phyloP scores from a whole-genome alignment of 2,329 filamentous ascomycete genomes.

The Trichoderma atroviride region DNA sequence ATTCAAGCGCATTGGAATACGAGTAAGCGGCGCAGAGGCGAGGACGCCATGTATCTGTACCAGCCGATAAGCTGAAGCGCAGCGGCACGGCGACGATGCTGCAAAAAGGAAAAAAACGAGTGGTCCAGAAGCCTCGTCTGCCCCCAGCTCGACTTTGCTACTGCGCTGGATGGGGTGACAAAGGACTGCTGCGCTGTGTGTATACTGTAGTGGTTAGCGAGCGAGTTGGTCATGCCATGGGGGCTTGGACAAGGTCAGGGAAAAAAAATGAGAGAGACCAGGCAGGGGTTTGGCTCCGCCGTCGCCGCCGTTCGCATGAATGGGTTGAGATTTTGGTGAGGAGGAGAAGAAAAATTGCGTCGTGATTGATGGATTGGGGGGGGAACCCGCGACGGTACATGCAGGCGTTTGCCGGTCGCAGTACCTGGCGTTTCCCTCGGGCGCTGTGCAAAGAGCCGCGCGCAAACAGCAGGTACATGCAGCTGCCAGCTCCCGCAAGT shows the following conservation, averaged over 20 bases:
- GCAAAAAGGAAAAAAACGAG: background rate
- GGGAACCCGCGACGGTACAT: background rate
- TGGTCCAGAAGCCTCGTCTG: background rate
- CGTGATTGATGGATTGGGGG: conserved; percentile 14
- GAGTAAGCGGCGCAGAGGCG: background rate
- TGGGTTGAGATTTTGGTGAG: conserved; percentile 8
- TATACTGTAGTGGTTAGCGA: background rate
- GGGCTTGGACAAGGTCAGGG: conserved; percentile 11
- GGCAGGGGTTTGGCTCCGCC: conserved; percentile 24
- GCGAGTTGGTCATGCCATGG: conserved; percentile 23
- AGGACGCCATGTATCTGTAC: background rate
- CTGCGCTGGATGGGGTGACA: conserved; percentile 13
- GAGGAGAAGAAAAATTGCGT: background rate
- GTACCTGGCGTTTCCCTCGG: background rate
- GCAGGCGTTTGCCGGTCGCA: background rate
- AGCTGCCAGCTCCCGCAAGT: background rate
- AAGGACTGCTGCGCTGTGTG: background rate
- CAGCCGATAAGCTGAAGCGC: background rate
- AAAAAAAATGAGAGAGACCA: background rate
- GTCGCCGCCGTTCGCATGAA: conserved; percentile 27
- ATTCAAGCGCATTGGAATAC: background rate
- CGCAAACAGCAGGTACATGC: background rate
- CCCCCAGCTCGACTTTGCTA: background rate
- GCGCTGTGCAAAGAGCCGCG: background rate
- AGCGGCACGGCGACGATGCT: background rate